Evolutionary conservation across 31 red algal species (phyloP), one percentile per base, ranked within the genome.

Genomic region (Pterothamnion heteromorphum): DNA sequence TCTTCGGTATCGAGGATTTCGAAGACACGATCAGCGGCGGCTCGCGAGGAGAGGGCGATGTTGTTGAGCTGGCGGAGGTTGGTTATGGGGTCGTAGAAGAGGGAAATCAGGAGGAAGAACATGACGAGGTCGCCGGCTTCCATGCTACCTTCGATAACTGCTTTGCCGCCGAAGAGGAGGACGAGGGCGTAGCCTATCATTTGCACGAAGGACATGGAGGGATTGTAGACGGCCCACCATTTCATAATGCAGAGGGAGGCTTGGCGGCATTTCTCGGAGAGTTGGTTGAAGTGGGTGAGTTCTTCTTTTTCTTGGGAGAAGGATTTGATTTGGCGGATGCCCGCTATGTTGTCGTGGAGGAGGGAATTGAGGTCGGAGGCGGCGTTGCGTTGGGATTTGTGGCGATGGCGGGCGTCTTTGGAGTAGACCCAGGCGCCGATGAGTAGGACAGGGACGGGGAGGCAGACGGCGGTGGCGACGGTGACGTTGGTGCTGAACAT

Each of bases 271-370:
- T 88, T 20, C 36, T 88, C 85, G 58, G 34, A 64, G 36, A 39
- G 14, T 64, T 64, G 9, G n/a, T 64, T n/a, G 51, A 64, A 64
- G 51, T n/a, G 51, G 9, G 9, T 64, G 9, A 18, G 51, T n/a
- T 64, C 51, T n/a, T 64, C n/a, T 64, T 83, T 74, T 86, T 91
- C 76, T 5, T 24, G 27, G 22, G 74, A 22, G 76, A 87, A 91
- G 4, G 74, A 82, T 33, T 91, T 91, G 89, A 91, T 86, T 37
- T 20, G 9, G 14, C 76, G 76, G 32, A 91, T 85, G 32, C 89
- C 89, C 14, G 9, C 22, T 4, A 91, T 4, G 18, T 91, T 85
- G 4, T 85, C 74, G 9, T 5, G 4, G 26, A 86, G 23, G 22
- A 85, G 14, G 4, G 89, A 14, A 21, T 26, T 30, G 4, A 91